Conservation (phyloP, 176 grass and related monocot genomes). For the Carex parvula region DNA sequence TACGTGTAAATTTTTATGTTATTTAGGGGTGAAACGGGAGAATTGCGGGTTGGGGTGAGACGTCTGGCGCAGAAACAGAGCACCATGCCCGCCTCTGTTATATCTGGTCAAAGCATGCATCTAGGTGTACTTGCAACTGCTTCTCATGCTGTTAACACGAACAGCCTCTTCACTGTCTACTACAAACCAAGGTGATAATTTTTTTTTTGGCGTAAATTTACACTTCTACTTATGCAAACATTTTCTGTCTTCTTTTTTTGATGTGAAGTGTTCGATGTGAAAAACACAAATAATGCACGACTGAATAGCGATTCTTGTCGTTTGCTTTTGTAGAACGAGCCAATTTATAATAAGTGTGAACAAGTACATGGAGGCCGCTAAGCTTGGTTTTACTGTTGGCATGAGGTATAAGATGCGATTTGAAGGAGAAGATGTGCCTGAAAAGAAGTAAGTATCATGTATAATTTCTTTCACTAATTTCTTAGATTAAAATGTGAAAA, state of each 20-base stretch:
- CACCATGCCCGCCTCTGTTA: constrained; percentile 83
- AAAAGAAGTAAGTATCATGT: constrained; percentile 38
- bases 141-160: constrained; percentile 69
- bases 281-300: not conserved
- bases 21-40: constrained; percentile 63
- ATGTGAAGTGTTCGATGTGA: not conserved
- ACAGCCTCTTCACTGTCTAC: constrained; percentile 71
- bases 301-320: constrained; percentile 1
- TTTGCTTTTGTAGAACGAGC: constrained; percentile 52
- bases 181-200: constrained; percentile 79
- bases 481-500: not conserved
- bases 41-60: constrained; percentile 75
- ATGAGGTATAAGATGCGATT: constrained; percentile 56
- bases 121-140: constrained; percentile 90
- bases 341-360: constrained; percentile 55
- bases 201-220: not conserved
- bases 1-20: constrained; percentile 25
- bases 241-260: too few species aligned
- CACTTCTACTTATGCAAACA: not conserved
- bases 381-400: constrained; percentile 34
- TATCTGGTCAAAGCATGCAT: constrained; percentile 97
- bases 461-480: constrained; percentile 7
- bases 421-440: constrained; percentile 49
- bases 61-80: constrained; percentile 58
- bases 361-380: constrained; percentile 45